Percentiles rank a stretch among this genome's conserved stretches.
phyloP scores from a whole-genome alignment of 1,284 basidiomycete species.

The Psilocybe mexicana region DNA sequence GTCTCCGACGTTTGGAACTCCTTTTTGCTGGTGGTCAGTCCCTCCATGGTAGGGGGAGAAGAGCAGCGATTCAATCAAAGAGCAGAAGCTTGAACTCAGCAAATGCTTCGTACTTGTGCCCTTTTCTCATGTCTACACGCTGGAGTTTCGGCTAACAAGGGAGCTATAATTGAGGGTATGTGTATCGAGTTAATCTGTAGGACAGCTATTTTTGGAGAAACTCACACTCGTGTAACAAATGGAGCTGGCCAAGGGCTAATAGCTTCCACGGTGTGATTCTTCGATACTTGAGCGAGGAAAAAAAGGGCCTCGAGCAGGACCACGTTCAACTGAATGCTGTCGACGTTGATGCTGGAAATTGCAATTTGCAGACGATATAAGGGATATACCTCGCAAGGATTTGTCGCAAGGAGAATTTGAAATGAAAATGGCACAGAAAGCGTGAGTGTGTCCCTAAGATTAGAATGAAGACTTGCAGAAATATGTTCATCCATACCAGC shows the following conservation, averaged over 20 bases:
- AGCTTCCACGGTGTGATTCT: conserved; percentile 1
- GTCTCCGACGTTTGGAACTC: conserved; percentile 14
- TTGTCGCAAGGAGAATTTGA: not conserved
- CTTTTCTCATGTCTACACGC: conserved; percentile 20
- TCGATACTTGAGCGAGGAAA: not conserved
- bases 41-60: conserved; percentile 17
- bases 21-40: conserved; percentile 9
- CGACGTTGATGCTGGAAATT: not conserved
- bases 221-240: conserved; percentile 4
- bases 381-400: not conserved
- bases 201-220: not conserved
- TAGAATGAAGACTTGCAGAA: not conserved
- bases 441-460: conserved; percentile 2
- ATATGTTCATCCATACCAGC: not conserved
- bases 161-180: conserved; percentile 1
- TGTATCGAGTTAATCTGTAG: not conserved
- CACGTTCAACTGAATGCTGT: not conserved
- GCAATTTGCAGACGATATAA: not conserved
- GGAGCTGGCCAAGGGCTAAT: not conserved
- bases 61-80: conserved; percentile 7
- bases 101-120: conserved; percentile 10
- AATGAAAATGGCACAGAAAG: not conserved
- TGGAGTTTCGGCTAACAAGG: not conserved
- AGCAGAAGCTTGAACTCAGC: conserved; percentile 11
- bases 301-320: not conserved